Percentiles rank a stretch among this genome's conserved stretches.
Evolutionary conservation across 1,284 basidiomycete species (phyloP).

Genomic region (Termitomyces sp.): DNA sequence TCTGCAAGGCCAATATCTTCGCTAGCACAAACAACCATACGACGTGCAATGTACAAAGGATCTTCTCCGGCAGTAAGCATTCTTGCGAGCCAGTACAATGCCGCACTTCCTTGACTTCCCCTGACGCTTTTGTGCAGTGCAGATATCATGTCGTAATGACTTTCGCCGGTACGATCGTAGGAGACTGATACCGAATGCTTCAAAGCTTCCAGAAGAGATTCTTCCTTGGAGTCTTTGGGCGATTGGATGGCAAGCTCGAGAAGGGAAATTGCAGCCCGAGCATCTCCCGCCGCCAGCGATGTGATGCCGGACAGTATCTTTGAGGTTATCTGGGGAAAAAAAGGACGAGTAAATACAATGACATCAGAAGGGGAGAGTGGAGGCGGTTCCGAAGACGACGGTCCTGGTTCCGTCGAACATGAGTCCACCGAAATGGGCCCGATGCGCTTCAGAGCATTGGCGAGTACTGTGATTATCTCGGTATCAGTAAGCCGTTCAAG

Average conservation of each 20-base stretch:
- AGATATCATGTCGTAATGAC: conserved; percentile 83
- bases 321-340: conserved; percentile 42
- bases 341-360: conserved; percentile 18
- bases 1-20: conserved; percentile 86
- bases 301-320: conserved; percentile 47
- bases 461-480: conserved; percentile 49
- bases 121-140: conserved; percentile 86
- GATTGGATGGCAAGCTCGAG: conserved; percentile 56
- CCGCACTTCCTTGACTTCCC: conserved; percentile 75
- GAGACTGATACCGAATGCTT: conserved; percentile 52
- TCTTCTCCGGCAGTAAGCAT: conserved; percentile 88
- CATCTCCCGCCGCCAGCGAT: conserved; percentile 62
- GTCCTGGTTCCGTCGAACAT: conserved; percentile 14
- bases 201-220: conserved; percentile 43
- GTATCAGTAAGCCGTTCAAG: conserved; percentile 57
- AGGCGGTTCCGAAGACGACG: conserved; percentile 16
- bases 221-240: conserved; percentile 33
- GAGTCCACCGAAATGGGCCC: conserved; percentile 18
- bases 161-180: conserved; percentile 75
- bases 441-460: conserved; percentile 43
- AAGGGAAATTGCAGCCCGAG: conserved; percentile 62
- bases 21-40: conserved; percentile 80
- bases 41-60: conserved; percentile 77
- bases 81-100: conserved; percentile 85
- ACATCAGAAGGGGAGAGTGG: conserved; percentile 10